These are phyloP conservation scores for Parietaria judaica DNA, from an alignment of 306 rosid genomes.

Conservation along the genomic window DNA sequence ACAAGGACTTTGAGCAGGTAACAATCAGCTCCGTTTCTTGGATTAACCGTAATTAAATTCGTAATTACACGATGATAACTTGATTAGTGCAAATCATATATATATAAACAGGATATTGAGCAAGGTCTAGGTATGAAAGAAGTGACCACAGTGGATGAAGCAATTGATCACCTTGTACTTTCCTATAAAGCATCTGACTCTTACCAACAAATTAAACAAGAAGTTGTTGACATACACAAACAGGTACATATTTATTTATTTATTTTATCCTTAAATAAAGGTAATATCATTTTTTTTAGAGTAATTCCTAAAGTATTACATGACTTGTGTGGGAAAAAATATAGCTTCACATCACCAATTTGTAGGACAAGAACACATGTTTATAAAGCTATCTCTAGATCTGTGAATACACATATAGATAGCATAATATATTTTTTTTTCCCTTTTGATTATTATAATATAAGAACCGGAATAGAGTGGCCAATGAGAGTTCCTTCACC, in stretches of 20 bases:
- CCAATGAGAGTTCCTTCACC: too few species aligned
- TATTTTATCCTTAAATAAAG: not conserved
- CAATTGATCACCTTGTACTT: slow-evolving; percentile 29
- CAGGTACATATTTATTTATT: slow-evolving; percentile 18
- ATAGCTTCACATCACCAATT: too few species aligned
- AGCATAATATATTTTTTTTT: too few species aligned
- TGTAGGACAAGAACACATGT: too few species aligned
- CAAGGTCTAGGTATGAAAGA: slow-evolving; percentile 19
- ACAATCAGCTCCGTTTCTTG: not conserved
- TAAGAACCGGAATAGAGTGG: too few species aligned
- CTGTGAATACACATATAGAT: too few species aligned
- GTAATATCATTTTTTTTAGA: too few species aligned
- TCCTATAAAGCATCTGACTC: slow-evolving; percentile 31
- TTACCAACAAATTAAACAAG: slow-evolving; percentile 25
- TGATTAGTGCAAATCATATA: not conserved
- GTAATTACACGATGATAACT: not conserved
- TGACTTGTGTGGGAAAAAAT: too few species aligned
- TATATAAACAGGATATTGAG: slow-evolving; percentile 34
- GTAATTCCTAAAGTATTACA: too few species aligned
- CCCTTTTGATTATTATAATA: too few species aligned
- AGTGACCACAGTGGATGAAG: slow-evolving; percentile 27
- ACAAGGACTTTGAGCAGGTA: slow-evolving; percentile 63
- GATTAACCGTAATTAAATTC: too few species aligned
- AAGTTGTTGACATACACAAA: slow-evolving; percentile 27
- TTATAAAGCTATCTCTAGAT: too few species aligned